phyloP scores from a whole-genome alignment of 345 rosid species.

The Dipteronia sinensis region DNA sequence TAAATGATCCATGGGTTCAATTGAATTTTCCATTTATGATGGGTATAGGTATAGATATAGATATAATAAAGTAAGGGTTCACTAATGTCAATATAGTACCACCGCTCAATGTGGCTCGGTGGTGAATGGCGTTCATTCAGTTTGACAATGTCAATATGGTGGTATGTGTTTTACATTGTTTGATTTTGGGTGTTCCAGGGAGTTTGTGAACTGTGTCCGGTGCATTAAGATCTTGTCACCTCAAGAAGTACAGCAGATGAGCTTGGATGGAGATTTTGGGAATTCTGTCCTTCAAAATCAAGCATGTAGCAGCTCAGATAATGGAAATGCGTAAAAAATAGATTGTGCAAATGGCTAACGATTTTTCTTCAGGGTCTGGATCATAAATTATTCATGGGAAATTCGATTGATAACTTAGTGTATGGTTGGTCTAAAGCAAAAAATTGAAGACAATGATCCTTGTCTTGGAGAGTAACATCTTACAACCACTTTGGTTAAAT shows the following conservation, averaged over 20 bases:
- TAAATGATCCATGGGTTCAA: no score
- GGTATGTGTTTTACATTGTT: slow-evolving; percentile 4
- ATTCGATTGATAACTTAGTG: slow-evolving; percentile 28
- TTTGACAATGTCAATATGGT: background rate
- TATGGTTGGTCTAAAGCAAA: background rate
- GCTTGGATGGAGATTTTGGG: slow-evolving; percentile 67
- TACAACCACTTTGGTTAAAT: no score
- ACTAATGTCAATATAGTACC: background rate
- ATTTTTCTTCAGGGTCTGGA: slow-evolving; percentile 14
- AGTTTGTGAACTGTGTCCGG: slow-evolving; percentile 70
- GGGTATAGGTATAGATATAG: background rate
- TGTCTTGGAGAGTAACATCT: background rate
- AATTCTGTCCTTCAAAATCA: slow-evolving; percentile 54
- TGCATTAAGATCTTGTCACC: slow-evolving; percentile 72
- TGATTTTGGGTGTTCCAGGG: slow-evolving; percentile 40
- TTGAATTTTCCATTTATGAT: no score
- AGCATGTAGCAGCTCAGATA: slow-evolving; percentile 72
- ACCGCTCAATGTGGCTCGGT: no score
- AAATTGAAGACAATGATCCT: background rate
- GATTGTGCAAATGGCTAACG: slow-evolving; percentile 25
- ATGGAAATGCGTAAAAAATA: slow-evolving; percentile 44
- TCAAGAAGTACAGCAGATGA: slow-evolving; percentile 83
- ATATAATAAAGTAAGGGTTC: background rate
- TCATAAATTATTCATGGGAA: slow-evolving; percentile 14
- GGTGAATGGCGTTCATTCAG: no score